A percentile compares a stretch with the other conserved stretches of the same genome.
phyloP scores from a whole-genome alignment of 345 rosid genomes.

The Eucalyptus microcorys region DNA sequence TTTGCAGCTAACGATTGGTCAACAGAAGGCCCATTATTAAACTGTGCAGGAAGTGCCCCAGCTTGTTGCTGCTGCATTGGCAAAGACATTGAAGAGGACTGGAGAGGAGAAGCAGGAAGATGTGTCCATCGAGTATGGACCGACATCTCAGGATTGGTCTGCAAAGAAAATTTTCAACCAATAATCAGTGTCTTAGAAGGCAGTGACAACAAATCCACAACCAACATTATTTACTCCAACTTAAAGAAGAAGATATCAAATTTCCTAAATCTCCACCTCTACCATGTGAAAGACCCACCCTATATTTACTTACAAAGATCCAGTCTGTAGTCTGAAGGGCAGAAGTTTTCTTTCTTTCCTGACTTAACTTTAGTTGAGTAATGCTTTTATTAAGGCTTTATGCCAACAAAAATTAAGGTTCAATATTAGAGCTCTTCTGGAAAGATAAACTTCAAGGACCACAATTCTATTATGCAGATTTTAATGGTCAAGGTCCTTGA shows the following conservation, averaged over 20 bases:
- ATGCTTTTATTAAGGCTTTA: not conserved
- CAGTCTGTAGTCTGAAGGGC: not conserved
- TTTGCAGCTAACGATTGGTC: constrained; percentile 34
- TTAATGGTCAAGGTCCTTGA: not conserved
- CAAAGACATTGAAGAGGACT: constrained; percentile 32
- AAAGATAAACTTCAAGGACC: not conserved
- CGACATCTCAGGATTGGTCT: constrained; percentile 68
- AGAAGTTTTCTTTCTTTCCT: not conserved
- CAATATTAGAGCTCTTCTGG: not conserved
- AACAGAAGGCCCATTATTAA: constrained; percentile 31
- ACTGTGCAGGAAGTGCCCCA: constrained; percentile 45
- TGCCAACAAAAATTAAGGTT: not conserved
- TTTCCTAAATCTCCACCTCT: not conserved
- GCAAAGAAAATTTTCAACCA: constrained; percentile 6
- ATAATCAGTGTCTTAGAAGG: not conserved
- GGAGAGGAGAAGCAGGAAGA: constrained; percentile 49
- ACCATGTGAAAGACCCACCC: not conserved
- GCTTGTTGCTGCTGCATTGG: constrained; percentile 59
- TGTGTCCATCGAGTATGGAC: constrained; percentile 81
- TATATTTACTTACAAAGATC: not conserved
- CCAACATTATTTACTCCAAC: not conserved
- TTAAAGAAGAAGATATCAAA: not conserved
- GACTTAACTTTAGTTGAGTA: not conserved
- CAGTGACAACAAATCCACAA: not conserved
- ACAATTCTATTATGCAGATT: not conserved